These are phyloP conservation scores for Vitis amurensis DNA, from an alignment of 164 flowering plant species.

Conservation along the genomic window DNA sequence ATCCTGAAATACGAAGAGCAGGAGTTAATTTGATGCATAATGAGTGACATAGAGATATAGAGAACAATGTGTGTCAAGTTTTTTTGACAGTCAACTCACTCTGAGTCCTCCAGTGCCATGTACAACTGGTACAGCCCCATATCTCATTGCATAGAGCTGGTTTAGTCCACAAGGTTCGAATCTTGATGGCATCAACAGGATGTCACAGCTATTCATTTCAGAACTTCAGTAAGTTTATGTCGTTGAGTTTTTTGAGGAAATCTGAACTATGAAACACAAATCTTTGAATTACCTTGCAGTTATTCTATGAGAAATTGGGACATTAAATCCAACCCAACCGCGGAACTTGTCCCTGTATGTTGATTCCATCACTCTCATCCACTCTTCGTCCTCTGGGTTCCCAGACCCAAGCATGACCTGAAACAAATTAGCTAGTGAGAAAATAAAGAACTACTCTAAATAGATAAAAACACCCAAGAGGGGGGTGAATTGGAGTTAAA, in stretches of 20 bases:
- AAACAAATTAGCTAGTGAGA: constrained; percentile 11
- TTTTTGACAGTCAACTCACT: constrained; percentile 45
- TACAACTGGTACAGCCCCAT: constrained; percentile 92
- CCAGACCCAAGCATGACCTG: constrained; percentile 99
- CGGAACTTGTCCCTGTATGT: constrained; percentile 70
- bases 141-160: constrained; percentile 97
- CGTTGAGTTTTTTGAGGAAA: background rate
- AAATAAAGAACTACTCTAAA: too few species aligned
- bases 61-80: background rate
- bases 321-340: constrained; percentile 97
- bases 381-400: constrained; percentile 64
- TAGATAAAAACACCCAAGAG: background rate
- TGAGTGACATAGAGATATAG: too few species aligned
- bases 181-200: constrained; percentile 94
- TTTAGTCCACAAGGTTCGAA: constrained; percentile 98
- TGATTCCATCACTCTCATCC: constrained; percentile 83
- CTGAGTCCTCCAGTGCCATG: constrained; percentile 94
- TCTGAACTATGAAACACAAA: background rate
- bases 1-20: constrained; percentile 47
- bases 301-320: constrained; percentile 86
- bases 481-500: too few species aligned
- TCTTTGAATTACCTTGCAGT: constrained; percentile 80
- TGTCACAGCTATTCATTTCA: constrained; percentile 73
- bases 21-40: background rate
- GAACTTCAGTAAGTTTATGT: constrained; percentile 1